Evolutionary conservation across 108 stramenopile species (phyloP), one percentile per base, ranked within the genome.

Genomic region (Nitzschia sp.): DNA sequence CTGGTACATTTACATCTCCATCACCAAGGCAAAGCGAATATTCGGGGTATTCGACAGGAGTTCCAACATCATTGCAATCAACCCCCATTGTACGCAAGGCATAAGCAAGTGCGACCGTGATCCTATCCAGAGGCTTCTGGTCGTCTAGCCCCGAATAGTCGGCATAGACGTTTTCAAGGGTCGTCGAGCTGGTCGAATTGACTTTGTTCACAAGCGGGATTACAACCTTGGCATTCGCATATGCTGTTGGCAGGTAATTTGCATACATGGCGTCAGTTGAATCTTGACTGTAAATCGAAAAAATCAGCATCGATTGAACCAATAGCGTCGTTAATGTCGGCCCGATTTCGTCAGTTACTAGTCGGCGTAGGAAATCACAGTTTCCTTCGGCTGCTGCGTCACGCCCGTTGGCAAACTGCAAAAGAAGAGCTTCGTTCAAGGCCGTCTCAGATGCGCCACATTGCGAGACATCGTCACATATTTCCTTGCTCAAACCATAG

Each of bases 401-500:
- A 54, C 87, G 74, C 13, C 87, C 86, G 34, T 49, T 59, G 1
- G 65, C 66, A 34, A 94, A 79, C 34, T 54, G 48, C 1, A 56
- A 58, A 19, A 94, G 25, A 15, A 94, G 46, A 13, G 77, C 36
- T 64, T 82, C 53, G 56, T 82, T 91, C 25, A 79, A 61, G 4
- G 18, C 58, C 2, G 87, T 71, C 42, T 85, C 83, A 64, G 66
- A 54, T 21, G 66, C 62, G 26, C 79, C 83, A 54, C 93, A 94
- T 5, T 66, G 67, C 28, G 55, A 60, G 66, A 90, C 91, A 17
- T 68, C 62, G 11, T 57, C 55, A 61, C 93, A 94, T 21, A 79
- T 62, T 45, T 92, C 87, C 66, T 94, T 86, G 28, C 75, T 89
- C 55, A 94, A 62, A 26, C 84, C 59, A 63, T 82, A 88, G 46